A percentile compares a stretch with the other conserved stretches of the same genome.
Evolutionary conservation across 306 rosid species (phyloP).

Genomic region (Castanospermum australe): DNA sequence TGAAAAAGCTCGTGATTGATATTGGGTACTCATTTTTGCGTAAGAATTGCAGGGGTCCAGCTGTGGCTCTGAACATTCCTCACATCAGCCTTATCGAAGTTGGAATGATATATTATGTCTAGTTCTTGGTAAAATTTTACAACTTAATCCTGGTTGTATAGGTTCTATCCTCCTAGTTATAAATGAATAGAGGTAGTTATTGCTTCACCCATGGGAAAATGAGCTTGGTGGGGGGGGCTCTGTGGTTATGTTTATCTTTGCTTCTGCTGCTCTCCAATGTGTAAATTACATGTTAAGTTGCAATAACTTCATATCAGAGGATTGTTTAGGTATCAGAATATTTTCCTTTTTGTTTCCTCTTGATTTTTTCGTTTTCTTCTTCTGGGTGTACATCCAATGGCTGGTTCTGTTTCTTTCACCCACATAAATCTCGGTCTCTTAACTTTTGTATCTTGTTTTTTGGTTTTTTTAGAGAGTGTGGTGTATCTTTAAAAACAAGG

Average conservation of each 20-base stretch:
- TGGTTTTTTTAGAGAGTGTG: too few relatives aligned
- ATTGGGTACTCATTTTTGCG: slow-evolving; percentile 79
- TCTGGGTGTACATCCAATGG: background rate
- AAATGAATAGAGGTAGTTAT: background rate
- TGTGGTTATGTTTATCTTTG: background rate
- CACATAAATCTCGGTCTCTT: too few relatives aligned
- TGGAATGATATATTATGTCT: slow-evolving; percentile 91
- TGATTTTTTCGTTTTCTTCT: background rate
- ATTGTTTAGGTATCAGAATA: background rate
- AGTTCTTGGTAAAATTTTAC: slow-evolving; percentile 25
- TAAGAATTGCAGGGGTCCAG: slow-evolving; percentile 86
- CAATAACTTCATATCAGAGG: background rate
- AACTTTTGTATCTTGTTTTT: too few relatives aligned
- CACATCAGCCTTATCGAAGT: slow-evolving; percentile 89
- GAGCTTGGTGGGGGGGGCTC: background rate
- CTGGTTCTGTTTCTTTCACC: background rate
- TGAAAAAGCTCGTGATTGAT: slow-evolving; percentile 72
- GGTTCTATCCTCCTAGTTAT: background rate
- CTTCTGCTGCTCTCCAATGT: slow-evolving; percentile 14
- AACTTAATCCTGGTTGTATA: background rate
- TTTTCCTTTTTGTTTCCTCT: background rate
- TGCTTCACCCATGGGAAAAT: slow-evolving; percentile 2
- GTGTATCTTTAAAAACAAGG: too few relatives aligned
- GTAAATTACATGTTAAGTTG: slow-evolving; percentile 12
- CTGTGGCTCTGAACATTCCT: slow-evolving; percentile 87